These are phyloP conservation scores for Mentha longifolia DNA, from an alignment of 257 asterid species.

Conservation along the genomic window DNA sequence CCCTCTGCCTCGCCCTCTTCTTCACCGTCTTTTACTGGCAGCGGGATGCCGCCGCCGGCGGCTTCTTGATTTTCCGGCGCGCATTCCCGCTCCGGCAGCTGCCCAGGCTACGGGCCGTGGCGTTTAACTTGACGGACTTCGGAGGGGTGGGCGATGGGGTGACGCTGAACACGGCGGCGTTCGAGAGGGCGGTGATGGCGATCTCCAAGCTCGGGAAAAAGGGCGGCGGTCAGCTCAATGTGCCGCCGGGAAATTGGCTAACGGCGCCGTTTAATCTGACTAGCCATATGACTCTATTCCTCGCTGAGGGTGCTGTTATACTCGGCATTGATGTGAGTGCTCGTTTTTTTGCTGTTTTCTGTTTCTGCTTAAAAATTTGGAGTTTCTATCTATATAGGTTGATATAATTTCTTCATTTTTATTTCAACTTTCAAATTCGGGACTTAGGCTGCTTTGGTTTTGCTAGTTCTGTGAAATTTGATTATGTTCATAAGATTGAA, in stretches of 20 bases:
- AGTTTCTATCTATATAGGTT: not conserved
- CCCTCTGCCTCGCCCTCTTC: conserved; percentile 42
- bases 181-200: conserved; percentile 65
- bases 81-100: conserved; percentile 37
- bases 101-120: conserved; percentile 59
- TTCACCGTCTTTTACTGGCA: conserved; percentile 56
- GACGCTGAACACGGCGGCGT: conserved; percentile 70
- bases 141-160: conserved; percentile 86
- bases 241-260: conserved; percentile 78
- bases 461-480: not conserved
- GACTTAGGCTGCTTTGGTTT: not conserved
- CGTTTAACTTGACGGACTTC: conserved; percentile 73
- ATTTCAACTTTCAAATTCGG: not conserved
- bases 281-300: conserved; percentile 84
- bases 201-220: conserved; percentile 52
- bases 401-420: conserved; percentile 4
- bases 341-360: not conserved
- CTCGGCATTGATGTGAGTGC: conserved; percentile 75
- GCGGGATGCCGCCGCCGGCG: conserved; percentile 47
- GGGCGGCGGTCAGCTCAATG: conserved; percentile 88
- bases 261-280: conserved; percentile 91
- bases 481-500: not conserved
- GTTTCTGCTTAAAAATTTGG: not conserved
- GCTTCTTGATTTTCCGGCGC: conserved; percentile 46
- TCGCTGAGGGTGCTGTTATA: conserved; percentile 74